Conservation (phyloP, 1,139 yeast genomes). For the Diutina siamensis region DNA sequence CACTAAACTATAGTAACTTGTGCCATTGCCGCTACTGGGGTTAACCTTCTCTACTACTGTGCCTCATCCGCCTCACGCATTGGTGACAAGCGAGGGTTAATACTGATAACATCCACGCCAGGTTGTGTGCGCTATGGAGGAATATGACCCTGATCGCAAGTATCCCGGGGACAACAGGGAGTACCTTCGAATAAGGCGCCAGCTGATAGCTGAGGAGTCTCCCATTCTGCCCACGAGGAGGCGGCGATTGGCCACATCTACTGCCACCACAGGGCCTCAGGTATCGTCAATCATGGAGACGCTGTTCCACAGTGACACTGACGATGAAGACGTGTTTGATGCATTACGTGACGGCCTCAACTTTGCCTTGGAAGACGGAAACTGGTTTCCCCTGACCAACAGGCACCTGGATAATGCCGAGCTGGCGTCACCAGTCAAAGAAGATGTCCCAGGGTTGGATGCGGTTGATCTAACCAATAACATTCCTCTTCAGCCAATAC, state of each 20-base stretch:
- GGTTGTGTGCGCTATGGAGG: too few relatives aligned
- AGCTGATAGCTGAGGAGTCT: background rate
- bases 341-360: conserved; percentile 6
- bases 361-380: conserved; percentile 4
- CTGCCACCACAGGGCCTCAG: background rate
- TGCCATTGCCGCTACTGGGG: background rate
- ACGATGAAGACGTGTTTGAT: background rate
- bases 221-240: background rate
- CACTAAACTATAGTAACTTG: too few relatives aligned
- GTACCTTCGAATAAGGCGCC: background rate
- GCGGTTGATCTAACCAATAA: conserved; percentile 8
- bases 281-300: background rate
- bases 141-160: conserved; percentile 5
- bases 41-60: background rate
- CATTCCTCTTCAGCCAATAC: conserved; percentile 8
- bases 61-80: background rate
- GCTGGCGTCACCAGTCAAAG: background rate
- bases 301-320: background rate
- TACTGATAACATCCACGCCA: background rate
- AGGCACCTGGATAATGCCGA: background rate
- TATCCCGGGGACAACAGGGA: background rate
- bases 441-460: background rate
- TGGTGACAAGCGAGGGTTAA: too few relatives aligned
- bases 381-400: background rate
- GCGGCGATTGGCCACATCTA: background rate